These are phyloP conservation scores for Diplogelasinospora grovesii DNA, from an alignment of 495 filamentous ascomycete genomes.

Conservation along the genomic window DNA sequence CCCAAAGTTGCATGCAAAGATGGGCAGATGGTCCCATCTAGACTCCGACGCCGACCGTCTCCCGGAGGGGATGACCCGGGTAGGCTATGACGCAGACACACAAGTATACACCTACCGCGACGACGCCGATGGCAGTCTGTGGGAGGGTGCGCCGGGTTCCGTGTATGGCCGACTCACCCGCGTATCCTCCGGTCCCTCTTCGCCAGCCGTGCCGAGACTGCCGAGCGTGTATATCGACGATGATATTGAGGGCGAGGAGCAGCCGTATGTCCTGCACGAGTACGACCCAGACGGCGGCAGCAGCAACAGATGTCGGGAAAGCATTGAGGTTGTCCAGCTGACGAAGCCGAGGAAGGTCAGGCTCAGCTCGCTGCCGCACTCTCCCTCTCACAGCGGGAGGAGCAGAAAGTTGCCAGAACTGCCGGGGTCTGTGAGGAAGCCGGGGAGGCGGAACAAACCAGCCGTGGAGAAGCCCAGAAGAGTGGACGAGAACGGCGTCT, in stretches of 20 bases:
- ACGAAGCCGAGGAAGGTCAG: too few relatives aligned
- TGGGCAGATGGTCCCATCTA: constrained; percentile 39
- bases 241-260: constrained; percentile 5
- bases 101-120: constrained; percentile 45
- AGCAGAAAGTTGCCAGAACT: too few relatives aligned
- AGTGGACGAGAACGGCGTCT: too few relatives aligned
- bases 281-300: constrained; percentile 3
- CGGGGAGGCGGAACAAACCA: too few relatives aligned
- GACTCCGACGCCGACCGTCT: constrained; percentile 45
- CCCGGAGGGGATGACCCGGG: constrained; percentile 44
- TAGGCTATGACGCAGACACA: constrained; percentile 49
- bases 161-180: constrained; percentile 38
- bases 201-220: constrained; percentile 4
- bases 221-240: constrained; percentile 3
- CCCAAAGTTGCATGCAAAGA: too few relatives aligned
- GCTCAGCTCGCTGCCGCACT: too few relatives aligned
- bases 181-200: constrained; percentile 1
- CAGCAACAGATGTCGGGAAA: too few relatives aligned
- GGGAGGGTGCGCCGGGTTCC: constrained; percentile 38
- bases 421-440: too few relatives aligned
- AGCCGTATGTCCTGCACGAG: constrained; percentile 9
- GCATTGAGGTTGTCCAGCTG: too few relatives aligned
- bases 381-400: too few relatives aligned
- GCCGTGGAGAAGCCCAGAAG: too few relatives aligned
- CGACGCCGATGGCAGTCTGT: constrained; percentile 29